Base-by-base conservation (phyloP, 805 yeast species). In the Kuraishia floccosa region DNA sequence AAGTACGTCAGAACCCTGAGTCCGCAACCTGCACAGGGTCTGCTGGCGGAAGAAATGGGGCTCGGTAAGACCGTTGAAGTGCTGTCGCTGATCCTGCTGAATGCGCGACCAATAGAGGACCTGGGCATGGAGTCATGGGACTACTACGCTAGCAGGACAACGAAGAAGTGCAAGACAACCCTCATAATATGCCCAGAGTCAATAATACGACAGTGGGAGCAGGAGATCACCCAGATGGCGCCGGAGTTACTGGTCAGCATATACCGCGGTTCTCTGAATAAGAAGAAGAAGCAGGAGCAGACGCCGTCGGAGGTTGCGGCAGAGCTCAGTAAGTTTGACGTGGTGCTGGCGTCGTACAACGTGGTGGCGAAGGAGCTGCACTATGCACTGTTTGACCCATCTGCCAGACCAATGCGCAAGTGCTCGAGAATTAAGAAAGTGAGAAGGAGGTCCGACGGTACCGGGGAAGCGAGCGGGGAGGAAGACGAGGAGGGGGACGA, bases 41-140 rank as follows among this genome's bases (percentile, higher is more conserved):
- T 91, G 6, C 51, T 91, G 21, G 80, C 91, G 1, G 98, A 89
- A 45, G 98, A 91, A 52, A 91, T 91, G 98, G 98, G 98, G 0
- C 63, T 91, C 6, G 98, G 98, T 0, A 91, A 91, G 47, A 89
- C 98, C 0, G 75, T 91, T 4, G 98, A 91, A 49, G 61, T 86
- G 10, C 60, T 83, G 2, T 62, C 94, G 0, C 55, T 89, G 24
- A 54, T 80, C 0, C 46, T 74, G 2, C 45, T 76, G 30, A 79
- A 91, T 48, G 74, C 60, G 20, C 54, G 96, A 11, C 62, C 65
- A 0, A 3, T 35, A 14, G 10, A 26, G 1, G 39, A 45, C n/a
- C 18, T 30, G 5, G 35, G 26, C 26, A 52, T 13, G 47, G 54
- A 42, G 35, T 55, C 25, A 41, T 49, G 34, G 33, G 71, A 52